Percentiles rank a stretch among this genome's conserved stretches.
Conservation (phyloP, 2,329 filamentous ascomycete species). For the Plectosphaerella sp. region DNA sequence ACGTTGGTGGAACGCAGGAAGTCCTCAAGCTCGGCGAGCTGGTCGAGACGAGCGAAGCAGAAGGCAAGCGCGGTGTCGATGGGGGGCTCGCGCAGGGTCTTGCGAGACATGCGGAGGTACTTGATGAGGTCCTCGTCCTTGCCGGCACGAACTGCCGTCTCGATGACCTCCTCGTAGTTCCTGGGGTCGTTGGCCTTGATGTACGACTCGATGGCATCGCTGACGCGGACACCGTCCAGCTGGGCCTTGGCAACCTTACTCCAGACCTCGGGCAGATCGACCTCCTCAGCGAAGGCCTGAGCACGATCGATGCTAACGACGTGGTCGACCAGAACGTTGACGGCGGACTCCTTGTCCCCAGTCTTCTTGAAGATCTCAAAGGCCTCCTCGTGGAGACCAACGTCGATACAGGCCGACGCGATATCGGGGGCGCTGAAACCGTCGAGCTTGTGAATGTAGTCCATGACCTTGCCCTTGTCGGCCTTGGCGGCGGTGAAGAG, state of each 20-base stretch:
- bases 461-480: constrained; percentile 90
- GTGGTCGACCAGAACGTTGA: constrained; percentile 90
- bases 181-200: constrained; percentile 90
- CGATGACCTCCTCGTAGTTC: constrained; percentile 94
- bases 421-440: constrained; percentile 91
- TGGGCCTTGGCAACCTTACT: constrained; percentile 98
- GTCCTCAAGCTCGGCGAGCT: constrained; percentile 90
- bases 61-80: constrained; percentile 95
- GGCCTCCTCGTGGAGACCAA: constrained; percentile 92
- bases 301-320: constrained; percentile 97
- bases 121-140: constrained; percentile 98
- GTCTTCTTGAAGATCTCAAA: constrained; percentile 99
- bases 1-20: constrained; percentile 93
- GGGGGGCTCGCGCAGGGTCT: constrained; percentile 87
- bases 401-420: constrained; percentile 86
- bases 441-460: constrained; percentile 89
- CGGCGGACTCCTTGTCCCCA: constrained; percentile 79
- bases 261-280: constrained; percentile 94
- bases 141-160: constrained; percentile 88
- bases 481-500: constrained; percentile 96
- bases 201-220: constrained; percentile 93
- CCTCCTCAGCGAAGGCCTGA: constrained; percentile 89
- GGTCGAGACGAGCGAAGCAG: constrained; percentile 85
- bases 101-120: constrained; percentile 93
- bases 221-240: constrained; percentile 88